phyloP scores from a whole-genome alignment of 192 early-diverging fungal genomes.

The Linnemannia schmuckeri region DNA sequence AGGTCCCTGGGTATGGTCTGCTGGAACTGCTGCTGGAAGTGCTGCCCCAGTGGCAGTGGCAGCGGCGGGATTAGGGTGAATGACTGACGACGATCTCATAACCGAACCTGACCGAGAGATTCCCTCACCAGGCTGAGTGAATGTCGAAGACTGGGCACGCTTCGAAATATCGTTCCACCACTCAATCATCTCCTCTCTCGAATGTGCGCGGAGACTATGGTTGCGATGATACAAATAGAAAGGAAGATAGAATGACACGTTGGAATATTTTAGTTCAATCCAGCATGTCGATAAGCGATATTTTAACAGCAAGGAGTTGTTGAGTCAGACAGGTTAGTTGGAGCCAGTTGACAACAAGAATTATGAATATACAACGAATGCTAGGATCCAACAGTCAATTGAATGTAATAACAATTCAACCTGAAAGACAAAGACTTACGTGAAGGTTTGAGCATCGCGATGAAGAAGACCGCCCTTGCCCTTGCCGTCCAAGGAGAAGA shows the following conservation, averaged over 20 bases:
- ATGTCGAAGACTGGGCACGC: slow-evolving; percentile 26
- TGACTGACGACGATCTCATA: slow-evolving; percentile 24
- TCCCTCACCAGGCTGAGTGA: slow-evolving; percentile 34
- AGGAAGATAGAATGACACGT: no score
- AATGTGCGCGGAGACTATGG: slow-evolving; percentile 33
- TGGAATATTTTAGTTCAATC: no score
- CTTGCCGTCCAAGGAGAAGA: slow-evolving; percentile 47
- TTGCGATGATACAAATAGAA: no score
- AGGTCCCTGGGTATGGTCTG: slow-evolving; percentile 15
- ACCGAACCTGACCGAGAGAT: slow-evolving; percentile 43
- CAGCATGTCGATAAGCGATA: no score
- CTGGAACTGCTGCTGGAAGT: not conserved
- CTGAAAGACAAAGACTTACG: slow-evolving; percentile 17
- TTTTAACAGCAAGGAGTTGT: slow-evolving; percentile 4
- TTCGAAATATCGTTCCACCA: slow-evolving; percentile 49
- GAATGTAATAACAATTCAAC: no score
- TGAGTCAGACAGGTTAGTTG: no score
- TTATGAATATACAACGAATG: no score
- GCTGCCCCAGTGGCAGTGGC: not conserved
- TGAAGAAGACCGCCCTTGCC: slow-evolving; percentile 46
- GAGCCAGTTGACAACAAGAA: no score
- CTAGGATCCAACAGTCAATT: no score
- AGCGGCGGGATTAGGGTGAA: slow-evolving; percentile 1
- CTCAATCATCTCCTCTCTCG: slow-evolving; percentile 45
- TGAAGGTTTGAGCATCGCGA: slow-evolving; percentile 41